Base-by-base conservation (phyloP, 2,329 filamentous ascomycete genomes). In the Hymenotorrendiella dingleyae region DNA sequence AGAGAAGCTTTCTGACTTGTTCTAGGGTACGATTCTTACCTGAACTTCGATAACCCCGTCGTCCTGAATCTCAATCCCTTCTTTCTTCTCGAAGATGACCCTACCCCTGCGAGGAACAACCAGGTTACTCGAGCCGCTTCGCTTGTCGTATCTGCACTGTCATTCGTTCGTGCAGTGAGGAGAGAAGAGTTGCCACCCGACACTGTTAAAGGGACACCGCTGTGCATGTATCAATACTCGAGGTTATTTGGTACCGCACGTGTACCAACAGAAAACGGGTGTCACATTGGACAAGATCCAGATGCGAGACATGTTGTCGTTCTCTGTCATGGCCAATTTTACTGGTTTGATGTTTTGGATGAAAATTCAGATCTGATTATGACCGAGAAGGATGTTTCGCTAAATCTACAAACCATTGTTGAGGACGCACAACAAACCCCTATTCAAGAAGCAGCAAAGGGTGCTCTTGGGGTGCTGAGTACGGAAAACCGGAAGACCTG, bases 141-240 rank as follows among this genome's bases (percentile, higher is more conserved):
- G 1, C 71, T 98, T 33, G 87, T 94, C 0, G 80, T 93, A 12
- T 98, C 93, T 3, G 83, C 93, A 4, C 70, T 97, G 23, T 86
- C 89, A 36, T 97, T 98, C 56, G 90, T 97, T 20, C 78, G 93
- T 47, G 93, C 93, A 2, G 89, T 98, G 2, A 79, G 91, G 26
- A 88, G 85, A 55, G 93, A 97, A 63, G 93, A 98, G 61, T 73
- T 98, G 7, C 85, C 88, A 1, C 90, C 93, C 0, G 93, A 98
- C 64, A 89, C 75, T 1, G 67, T 96, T 48, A 84, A 83, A 55
- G 88, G 87, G 16, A 83, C 80, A 17, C 89, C 93, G 0, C 73
- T 98, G 14, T 93, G 88, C 72, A 98, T 98, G 93, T 95, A 96
- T 64, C 93, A 98, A 64, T 97, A 94, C 67, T 94, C 91, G 0